These are phyloP conservation scores for Ogataea nonfermentans DNA, from an alignment of 805 yeast species.

Conservation along the genomic window DNA sequence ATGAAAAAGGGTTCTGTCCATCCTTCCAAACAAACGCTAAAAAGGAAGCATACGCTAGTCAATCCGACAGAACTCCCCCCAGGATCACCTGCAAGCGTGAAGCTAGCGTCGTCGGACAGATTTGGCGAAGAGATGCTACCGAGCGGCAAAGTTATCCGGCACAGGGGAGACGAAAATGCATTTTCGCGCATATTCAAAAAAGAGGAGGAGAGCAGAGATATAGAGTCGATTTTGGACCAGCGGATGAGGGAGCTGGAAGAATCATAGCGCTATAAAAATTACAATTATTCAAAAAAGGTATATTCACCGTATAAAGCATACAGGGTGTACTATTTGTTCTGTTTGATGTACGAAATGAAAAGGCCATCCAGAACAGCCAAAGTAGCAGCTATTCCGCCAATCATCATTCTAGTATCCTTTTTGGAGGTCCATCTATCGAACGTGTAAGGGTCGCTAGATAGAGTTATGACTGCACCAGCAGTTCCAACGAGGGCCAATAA, in stretches of 20 bases:
- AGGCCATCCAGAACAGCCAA: slow-evolving; percentile 20
- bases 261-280: not conserved
- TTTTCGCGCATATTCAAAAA: slow-evolving; percentile 37
- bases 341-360: slow-evolving; percentile 17
- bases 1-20: slow-evolving; percentile 35
- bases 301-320: slow-evolving; percentile 5
- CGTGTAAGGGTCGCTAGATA: slow-evolving; percentile 16
- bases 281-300: slow-evolving; percentile 6
- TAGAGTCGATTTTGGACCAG: slow-evolving; percentile 41
- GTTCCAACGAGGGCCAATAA: slow-evolving; percentile 23
- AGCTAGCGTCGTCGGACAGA: slow-evolving; percentile 33
- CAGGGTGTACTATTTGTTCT: slow-evolving; percentile 12
- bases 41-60: slow-evolving; percentile 48
- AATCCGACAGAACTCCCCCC: slow-evolving; percentile 51
- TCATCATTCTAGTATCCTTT: slow-evolving; percentile 10
- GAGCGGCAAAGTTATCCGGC: slow-evolving; percentile 64
- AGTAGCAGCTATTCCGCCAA: slow-evolving; percentile 16
- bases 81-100: slow-evolving; percentile 39
- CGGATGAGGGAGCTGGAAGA: slow-evolving; percentile 35
- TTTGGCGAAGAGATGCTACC: slow-evolving; percentile 63
- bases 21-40: slow-evolving; percentile 38
- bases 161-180: slow-evolving; percentile 27
- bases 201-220: slow-evolving; percentile 49
- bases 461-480: slow-evolving; percentile 18
- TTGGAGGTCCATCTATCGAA: slow-evolving; percentile 14